Base-by-base conservation (phyloP, 345 rosid genomes). In the Cochlearia excelsa region DNA sequence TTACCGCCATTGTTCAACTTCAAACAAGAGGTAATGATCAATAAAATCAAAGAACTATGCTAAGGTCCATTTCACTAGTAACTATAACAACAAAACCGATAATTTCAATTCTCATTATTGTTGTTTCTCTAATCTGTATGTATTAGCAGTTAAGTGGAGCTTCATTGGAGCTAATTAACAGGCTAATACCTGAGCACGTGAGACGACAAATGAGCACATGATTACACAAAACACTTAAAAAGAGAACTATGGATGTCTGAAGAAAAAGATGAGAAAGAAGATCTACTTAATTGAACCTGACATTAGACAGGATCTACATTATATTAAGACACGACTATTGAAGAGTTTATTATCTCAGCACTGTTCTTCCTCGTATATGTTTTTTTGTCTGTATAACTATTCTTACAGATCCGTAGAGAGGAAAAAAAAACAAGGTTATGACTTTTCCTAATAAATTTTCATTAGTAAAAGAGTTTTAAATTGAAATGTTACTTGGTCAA, bases 1-100 rank as follows among this genome's bases (percentile, higher is more conserved):
- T 70, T 87, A 59, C 90, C 90, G 4, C 79, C 78, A 1, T 68
- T 87, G 58, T 87, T 87, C 77, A 81, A 87, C 78, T 84, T 84
- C 71, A 87, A 76, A 67, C 82, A 80, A 66, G 90, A 86, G 66
- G 95, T 84, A 76, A 10, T 77, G 28, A 28, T 7, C 2, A 4
- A 31, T 35, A 43, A 31, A 9, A 61, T 30, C 52, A 26, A 45
- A 46, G 6, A 4, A 6, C 63, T 5, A 26, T 34, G 1, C 58
- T 41, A 42, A 42, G 6, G 1, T 37, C 23, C 23, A 16, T 16
- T 16, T 16, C 23, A 16, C 23, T 16, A 16, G 23, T 16, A 16
- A 16, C 23, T 16, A 16, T 16, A 16, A 16, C 23, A 16, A 16
- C 23, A 16, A 16, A 16, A 16, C 23, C 35, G 4, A 48, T 38